Conservation (phyloP, 495 filamentous ascomycete species). For the Penicillium dipodomyicola region DNA sequence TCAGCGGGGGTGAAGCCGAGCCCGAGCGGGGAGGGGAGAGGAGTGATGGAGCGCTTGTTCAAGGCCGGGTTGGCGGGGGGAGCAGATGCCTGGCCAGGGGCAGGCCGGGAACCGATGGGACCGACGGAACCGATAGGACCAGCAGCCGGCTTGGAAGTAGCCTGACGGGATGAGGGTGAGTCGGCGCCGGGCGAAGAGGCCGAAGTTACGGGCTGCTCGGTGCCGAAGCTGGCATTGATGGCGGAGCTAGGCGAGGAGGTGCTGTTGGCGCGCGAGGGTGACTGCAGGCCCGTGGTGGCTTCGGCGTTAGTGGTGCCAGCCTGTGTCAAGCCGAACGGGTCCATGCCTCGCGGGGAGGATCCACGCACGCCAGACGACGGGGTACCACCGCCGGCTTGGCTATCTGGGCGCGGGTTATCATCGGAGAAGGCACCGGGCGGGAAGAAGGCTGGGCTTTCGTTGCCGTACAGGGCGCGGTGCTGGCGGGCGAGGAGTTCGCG, state of each 20-base stretch:
- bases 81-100: constrained; percentile 41
- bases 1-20: constrained; percentile 69
- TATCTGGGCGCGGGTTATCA: constrained; percentile 60
- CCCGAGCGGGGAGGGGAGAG: constrained; percentile 78
- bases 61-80: constrained; percentile 62
- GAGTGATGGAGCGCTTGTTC: constrained; percentile 85
- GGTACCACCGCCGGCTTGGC: constrained; percentile 56
- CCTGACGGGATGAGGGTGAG: constrained; percentile 72
- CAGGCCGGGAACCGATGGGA: constrained; percentile 89
- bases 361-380: constrained; percentile 53
- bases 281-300: constrained; percentile 50
- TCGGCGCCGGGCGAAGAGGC: constrained; percentile 87
- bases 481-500: constrained; percentile 95
- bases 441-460: constrained; percentile 61
- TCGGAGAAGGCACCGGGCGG: constrained; percentile 60
- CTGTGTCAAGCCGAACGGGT: constrained; percentile 57
- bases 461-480: constrained; percentile 85
- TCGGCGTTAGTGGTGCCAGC: constrained; percentile 41
- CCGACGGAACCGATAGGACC: constrained; percentile 68
- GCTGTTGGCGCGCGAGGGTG: constrained; percentile 79
- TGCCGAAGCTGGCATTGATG: constrained; percentile 57
- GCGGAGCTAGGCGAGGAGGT: constrained; percentile 72
- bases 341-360: constrained; percentile 61
- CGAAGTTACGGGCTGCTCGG: constrained; percentile 79
- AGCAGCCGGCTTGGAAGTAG: constrained; percentile 47